phyloP scores from a whole-genome alignment of 129 eudicot species.

The Artemisia tridentata region DNA sequence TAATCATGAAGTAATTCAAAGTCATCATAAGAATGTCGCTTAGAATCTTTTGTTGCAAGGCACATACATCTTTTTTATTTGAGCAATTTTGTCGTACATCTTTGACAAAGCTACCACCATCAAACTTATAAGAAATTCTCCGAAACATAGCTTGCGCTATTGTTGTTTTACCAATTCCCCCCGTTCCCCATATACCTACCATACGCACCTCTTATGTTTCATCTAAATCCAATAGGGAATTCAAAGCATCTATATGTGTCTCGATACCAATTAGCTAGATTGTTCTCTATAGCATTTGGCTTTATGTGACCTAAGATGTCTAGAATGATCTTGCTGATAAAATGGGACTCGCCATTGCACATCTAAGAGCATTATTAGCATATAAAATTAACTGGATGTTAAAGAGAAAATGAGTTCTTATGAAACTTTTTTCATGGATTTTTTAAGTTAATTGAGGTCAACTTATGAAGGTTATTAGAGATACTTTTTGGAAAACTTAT shows the following conservation, averaged over 20 bases:
- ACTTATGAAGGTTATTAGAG: too few relatives aligned
- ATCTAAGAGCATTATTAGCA: background rate
- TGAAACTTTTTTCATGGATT: too few relatives aligned
- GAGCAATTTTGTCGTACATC: too few relatives aligned
- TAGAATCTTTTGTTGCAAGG: background rate
- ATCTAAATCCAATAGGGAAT: background rate
- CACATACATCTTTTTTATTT: background rate
- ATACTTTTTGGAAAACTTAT: too few relatives aligned
- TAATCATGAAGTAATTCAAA: background rate
- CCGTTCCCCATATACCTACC: constrained; percentile 2
- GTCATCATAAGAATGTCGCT: background rate
- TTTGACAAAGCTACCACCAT: background rate
- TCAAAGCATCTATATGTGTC: too few relatives aligned
- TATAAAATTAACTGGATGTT: background rate
- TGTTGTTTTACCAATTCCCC: constrained; percentile 8
- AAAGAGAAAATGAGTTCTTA: too few relatives aligned
- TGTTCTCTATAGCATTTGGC: too few relatives aligned
- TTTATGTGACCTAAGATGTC: background rate
- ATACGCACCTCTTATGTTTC: constrained; percentile 1
- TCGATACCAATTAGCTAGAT: too few relatives aligned
- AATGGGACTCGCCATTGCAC: background rate
- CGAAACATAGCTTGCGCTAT: background rate
- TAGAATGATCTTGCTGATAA: constrained; percentile 3
- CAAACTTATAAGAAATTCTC: background rate
- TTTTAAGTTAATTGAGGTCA: too few relatives aligned